Percentiles rank a stretch among this genome's conserved stretches.
phyloP scores from a whole-genome alignment of 2,329 filamentous ascomycete genomes.

The Arthrinium puccinioides region DNA sequence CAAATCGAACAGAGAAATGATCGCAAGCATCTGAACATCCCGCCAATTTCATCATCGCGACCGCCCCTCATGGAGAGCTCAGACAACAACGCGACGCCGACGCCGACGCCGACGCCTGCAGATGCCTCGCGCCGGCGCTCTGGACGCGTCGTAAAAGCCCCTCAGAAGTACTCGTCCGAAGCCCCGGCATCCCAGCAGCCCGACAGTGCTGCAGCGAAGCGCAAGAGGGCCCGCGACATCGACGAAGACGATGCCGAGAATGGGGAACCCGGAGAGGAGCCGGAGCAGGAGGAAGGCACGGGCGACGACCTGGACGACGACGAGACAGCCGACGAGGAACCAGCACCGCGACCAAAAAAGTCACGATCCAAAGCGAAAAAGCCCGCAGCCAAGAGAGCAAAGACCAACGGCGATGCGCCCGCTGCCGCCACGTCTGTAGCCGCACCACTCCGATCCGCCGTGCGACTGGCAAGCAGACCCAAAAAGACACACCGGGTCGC shows the following conservation, averaged over 20 bases:
- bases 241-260: slow-evolving; percentile 38
- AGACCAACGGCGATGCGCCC: slow-evolving; percentile 48
- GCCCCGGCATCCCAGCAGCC: too few species aligned
- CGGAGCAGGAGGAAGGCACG: slow-evolving; percentile 28
- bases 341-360: slow-evolving; percentile 28
- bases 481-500: slow-evolving; percentile 50
- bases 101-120: slow-evolving; percentile 42
- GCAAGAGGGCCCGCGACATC: slow-evolving; percentile 45
- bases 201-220: slow-evolving; percentile 40
- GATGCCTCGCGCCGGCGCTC: slow-evolving; percentile 56
- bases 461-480: slow-evolving; percentile 40
- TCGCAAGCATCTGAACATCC: slow-evolving; percentile 16
- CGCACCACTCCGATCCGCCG: slow-evolving; percentile 10
- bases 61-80: slow-evolving; percentile 44
- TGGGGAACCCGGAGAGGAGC: slow-evolving; percentile 27
- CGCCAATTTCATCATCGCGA: slow-evolving; percentile 32
- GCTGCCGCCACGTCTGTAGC: slow-evolving; percentile 26
- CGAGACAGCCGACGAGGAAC: slow-evolving; percentile 38
- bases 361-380: slow-evolving; percentile 42
- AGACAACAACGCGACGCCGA: slow-evolving; percentile 48
- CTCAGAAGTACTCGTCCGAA: slow-evolving; percentile 53
- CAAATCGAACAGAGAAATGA: too few species aligned
- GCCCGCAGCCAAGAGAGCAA: slow-evolving; percentile 56
- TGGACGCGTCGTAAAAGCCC: slow-evolving; percentile 57
- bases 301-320: slow-evolving; percentile 26